Base-by-base conservation (phyloP, 108 stramenopile species). In the Nitzschia sp. region DNA sequence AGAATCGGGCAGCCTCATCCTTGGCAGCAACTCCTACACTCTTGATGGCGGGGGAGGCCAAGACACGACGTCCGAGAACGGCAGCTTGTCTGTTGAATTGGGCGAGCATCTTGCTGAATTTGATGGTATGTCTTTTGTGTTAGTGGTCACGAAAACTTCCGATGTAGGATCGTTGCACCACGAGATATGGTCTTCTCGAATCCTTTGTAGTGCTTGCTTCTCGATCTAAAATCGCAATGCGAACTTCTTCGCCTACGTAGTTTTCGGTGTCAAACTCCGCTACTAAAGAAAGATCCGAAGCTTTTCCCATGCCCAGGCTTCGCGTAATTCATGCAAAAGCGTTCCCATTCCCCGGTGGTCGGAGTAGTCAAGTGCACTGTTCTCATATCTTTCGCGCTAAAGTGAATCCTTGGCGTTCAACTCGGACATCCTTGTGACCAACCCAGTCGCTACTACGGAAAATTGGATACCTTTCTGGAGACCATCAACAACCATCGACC, bases 1-100 rank as follows among this genome's bases (percentile, higher is more conserved):
- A 62, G 64, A n/a, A 20, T 63, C 61, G 22, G 14, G 19, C 14
- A 44, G 37, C 17, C 53, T 25, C 50, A 52, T 65, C 51, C 51
- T 52, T 51, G 63, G 51, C 37, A 17, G 43, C 19, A 10, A 65
- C 63, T 52, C 63, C 38, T 11, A 65, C 17, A 37, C 51, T 20
- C 29, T 40, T 48, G 29, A 51, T 11, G 25, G 51, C 20, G 9
- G 41, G 34, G 25, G 63, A 20, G 12, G 53, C 10, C 10, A 65
- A 39, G 25, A 62, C 21, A 6, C 43, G 19, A 24, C 61, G 61
- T 14, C 61, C 61, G 15, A 62, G 14, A 5, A 12, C 17, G 10
- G 22, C 22, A 8, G 61, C 61, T 62, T 46, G 61, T 58, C 57
- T 25, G 38, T 48, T 48, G 46, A 48, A 17, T 6, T 48, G 46